Conservation (phyloP, 495 filamentous ascomycete genomes). For the Penicillium silybi region DNA sequence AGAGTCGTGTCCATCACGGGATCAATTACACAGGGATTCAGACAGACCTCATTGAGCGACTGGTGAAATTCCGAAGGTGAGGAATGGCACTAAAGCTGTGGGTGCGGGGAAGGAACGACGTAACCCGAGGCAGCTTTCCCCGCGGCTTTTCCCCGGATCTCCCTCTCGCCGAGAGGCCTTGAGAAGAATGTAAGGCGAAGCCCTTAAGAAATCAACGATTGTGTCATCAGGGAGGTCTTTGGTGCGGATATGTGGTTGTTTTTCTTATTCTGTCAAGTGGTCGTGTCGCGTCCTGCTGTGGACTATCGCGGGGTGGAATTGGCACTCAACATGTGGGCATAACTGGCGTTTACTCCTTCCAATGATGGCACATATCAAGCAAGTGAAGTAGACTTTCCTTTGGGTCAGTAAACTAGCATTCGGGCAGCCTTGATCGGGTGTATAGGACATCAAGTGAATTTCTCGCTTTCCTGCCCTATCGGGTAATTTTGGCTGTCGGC, state of each 20-base stretch:
- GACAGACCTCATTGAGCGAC: background rate
- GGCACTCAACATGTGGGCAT: too few relatives aligned
- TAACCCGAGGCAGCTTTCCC: constrained; percentile 1
- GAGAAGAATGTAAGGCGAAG: background rate
- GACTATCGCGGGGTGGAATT: background rate
- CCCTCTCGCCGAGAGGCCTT: background rate
- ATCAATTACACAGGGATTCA: background rate
- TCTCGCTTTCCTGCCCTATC: constrained; percentile 11
- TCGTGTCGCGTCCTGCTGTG: background rate
- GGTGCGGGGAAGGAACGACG: background rate
- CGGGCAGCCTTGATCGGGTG: too few relatives aligned
- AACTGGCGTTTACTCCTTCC: too few relatives aligned
- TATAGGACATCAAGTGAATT: background rate
- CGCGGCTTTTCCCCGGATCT: background rate
- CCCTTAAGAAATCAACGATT: background rate
- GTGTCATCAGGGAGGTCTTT: background rate
- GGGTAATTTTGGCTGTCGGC: constrained; percentile 7
- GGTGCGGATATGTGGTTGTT: too few relatives aligned
- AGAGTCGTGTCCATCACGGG: constrained; percentile 5
- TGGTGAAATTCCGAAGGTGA: background rate
- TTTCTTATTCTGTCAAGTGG: background rate
- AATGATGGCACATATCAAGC: too few relatives aligned
- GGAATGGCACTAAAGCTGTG: background rate
- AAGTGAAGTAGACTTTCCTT: too few relatives aligned
- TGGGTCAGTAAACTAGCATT: too few relatives aligned